These are phyloP conservation scores for Corchorus olitorius DNA, from an alignment of 345 rosid species.

Conservation along the genomic window DNA sequence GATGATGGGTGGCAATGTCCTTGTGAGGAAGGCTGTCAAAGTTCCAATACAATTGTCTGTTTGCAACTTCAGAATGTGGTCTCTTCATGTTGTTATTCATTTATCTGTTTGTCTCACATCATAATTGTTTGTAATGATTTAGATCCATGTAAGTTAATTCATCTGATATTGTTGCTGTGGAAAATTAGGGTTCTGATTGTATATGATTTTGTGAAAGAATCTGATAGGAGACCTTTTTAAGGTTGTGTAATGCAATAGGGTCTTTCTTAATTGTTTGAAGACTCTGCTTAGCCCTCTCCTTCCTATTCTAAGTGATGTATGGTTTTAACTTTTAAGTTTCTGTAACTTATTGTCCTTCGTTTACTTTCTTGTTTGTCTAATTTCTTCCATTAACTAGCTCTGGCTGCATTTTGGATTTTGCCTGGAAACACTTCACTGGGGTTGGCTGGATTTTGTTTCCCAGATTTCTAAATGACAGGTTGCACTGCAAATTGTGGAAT, in stretches of 20 bases:
- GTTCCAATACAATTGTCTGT: not conserved
- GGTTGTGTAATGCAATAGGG: not conserved
- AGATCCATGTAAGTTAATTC: not conserved
- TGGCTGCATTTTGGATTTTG: too few species aligned
- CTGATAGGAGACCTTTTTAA: not conserved
- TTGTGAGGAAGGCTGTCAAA: not conserved
- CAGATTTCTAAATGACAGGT: too few species aligned
- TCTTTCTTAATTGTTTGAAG: not conserved
- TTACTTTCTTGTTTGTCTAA: too few species aligned
- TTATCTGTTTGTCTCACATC: not conserved
- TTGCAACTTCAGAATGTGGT: not conserved
- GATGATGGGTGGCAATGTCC: slow-evolving; percentile 1
- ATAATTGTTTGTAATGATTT: not conserved
- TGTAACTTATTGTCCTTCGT: too few species aligned
- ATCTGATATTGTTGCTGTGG: not conserved
- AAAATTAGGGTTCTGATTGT: not conserved
- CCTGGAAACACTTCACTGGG: too few species aligned
- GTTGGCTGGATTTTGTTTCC: too few species aligned
- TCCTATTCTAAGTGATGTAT: not conserved
- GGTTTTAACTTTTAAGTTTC: too few species aligned
- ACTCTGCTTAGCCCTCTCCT: not conserved
- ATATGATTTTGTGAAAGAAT: not conserved
- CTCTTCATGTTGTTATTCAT: not conserved
- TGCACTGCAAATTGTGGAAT: too few species aligned
- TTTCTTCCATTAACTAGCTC: too few species aligned